Evolutionary conservation across 139 green algal genomes (phyloP).

Genomic region (Tetratostichococcus sp.): DNA sequence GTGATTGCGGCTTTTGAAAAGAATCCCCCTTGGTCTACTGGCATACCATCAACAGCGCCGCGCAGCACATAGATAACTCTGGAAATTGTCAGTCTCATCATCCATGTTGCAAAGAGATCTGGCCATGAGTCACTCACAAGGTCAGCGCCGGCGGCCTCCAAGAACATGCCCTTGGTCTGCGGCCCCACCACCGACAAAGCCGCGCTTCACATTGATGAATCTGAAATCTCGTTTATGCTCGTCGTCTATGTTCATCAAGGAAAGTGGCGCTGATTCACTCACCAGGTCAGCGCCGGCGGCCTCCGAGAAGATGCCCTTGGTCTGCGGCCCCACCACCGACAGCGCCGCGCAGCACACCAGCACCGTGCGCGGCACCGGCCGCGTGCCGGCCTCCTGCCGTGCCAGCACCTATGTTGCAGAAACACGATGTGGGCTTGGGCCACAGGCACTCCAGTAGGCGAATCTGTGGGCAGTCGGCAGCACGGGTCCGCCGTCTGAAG

Average conservation of each 20-base stretch:
- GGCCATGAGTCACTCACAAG: too few species aligned
- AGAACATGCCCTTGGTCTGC: conserved; percentile 12
- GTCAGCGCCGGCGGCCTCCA: conserved; percentile 16
- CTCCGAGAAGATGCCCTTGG: conserved; percentile 18
- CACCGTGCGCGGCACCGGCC: conserved; percentile 16
- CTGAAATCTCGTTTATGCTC: too few species aligned
- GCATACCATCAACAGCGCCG: background rate
- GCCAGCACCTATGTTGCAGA: conserved; percentile 18
- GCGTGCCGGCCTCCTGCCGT: conserved; percentile 7
- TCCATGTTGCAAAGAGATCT: too few species aligned
- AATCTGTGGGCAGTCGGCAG: too few species aligned
- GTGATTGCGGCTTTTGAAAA: conserved; percentile 17
- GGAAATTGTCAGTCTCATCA: conserved; percentile 13
- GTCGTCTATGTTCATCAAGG: too few species aligned
- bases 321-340: background rate
- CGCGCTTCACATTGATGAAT: conserved; percentile 10
- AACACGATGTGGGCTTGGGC: too few species aligned
- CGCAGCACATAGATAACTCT: conserved; percentile 8
- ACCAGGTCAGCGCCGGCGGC: conserved; percentile 22
- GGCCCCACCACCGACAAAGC: conserved; percentile 5
- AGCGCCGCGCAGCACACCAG: conserved; percentile 21
- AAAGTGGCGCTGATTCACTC: too few species aligned
- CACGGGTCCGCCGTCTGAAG: too few species aligned
- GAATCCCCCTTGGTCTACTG: conserved; percentile 6
- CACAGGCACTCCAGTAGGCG: too few species aligned